These are phyloP conservation scores for Coriolopsis trogii DNA, from an alignment of 1,284 basidiomycete species.

Conservation along the genomic window DNA sequence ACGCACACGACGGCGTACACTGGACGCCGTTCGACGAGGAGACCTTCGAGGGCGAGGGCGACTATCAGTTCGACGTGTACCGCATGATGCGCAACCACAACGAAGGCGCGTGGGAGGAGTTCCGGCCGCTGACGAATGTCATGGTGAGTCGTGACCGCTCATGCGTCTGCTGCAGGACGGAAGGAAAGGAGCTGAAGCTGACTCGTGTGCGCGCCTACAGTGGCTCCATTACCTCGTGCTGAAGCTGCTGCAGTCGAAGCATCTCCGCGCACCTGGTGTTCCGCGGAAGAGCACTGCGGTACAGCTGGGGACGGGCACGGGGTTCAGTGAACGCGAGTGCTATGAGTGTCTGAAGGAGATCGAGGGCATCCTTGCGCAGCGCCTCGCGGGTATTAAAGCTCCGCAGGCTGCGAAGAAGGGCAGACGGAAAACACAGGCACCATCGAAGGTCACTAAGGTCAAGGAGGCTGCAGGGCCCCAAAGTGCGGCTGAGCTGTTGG, in stretches of 20 bases:
- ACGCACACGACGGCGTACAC: constrained; percentile 56
- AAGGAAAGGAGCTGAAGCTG: background rate
- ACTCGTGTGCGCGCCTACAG: constrained; percentile 38
- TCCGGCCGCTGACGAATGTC: constrained; percentile 83
- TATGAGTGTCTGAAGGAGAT: constrained; percentile 63
- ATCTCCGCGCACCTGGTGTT: constrained; percentile 53
- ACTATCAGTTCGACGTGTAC: constrained; percentile 95
- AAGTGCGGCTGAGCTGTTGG: constrained; percentile 57
- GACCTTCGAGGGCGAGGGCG: constrained; percentile 85
- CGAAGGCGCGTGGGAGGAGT: constrained; percentile 69
- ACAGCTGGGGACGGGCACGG: constrained; percentile 15
- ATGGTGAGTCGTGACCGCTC: constrained; percentile 58
- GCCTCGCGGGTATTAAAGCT: constrained; percentile 39
- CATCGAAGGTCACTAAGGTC: constrained; percentile 15
- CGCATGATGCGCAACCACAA: constrained; percentile 79
- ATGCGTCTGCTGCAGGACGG: background rate
- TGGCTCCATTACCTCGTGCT: constrained; percentile 82
- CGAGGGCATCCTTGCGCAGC: constrained; percentile 50
- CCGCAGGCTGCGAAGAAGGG: constrained; percentile 33
- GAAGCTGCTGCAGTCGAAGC: constrained; percentile 74
- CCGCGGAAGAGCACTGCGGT: constrained; percentile 31
- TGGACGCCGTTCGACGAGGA: constrained; percentile 84
- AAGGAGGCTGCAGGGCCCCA: constrained; percentile 34
- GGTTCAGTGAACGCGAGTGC: constrained; percentile 59
- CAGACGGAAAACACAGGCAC: constrained; percentile 43